A percentile compares a stretch with the other conserved stretches of the same genome.
Evolutionary conservation across 192 early-diverging fungal species (phyloP).

Genomic region (Dimargaris xerosporica): DNA sequence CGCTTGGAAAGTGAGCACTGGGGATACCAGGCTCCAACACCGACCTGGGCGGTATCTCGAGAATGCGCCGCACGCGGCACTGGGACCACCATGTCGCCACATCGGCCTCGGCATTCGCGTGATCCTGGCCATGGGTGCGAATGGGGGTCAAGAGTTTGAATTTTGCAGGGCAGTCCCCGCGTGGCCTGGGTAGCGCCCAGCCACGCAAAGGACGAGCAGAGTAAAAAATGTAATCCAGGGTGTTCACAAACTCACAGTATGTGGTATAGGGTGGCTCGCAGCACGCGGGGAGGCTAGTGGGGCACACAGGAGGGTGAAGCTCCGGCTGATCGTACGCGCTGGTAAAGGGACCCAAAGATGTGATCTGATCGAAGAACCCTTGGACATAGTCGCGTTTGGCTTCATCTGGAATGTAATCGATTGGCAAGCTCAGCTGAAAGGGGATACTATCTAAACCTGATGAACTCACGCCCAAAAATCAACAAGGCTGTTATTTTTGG

Average conservation of each 20-base stretch:
- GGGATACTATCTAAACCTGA: not conserved
- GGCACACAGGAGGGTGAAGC: not conserved
- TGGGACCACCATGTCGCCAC: not conserved
- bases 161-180: not conserved
- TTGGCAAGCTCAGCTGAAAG: not conserved
- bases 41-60: not conserved
- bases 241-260: slow-evolving; percentile 9
- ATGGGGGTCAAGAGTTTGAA: not conserved
- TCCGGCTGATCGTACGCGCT: not conserved
- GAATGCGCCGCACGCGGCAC: not conserved
- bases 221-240: slow-evolving; percentile 7
- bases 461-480: not conserved
- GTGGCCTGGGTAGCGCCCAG: not conserved
- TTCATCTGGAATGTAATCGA: not conserved
- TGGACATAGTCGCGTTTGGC: not conserved
- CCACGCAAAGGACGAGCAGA: not conserved
- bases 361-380: not conserved
- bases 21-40: slow-evolving; percentile 2
- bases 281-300: not conserved
- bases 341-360: not conserved
- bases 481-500: not conserved
- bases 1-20: slow-evolving; percentile 8
- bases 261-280: slow-evolving; percentile 7
- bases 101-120: not conserved
- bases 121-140: not conserved